A percentile compares a stretch with the other conserved stretches of the same genome.
Conservation (phyloP, 306 rosid species). For the Gynostemma pentaphyllum region DNA sequence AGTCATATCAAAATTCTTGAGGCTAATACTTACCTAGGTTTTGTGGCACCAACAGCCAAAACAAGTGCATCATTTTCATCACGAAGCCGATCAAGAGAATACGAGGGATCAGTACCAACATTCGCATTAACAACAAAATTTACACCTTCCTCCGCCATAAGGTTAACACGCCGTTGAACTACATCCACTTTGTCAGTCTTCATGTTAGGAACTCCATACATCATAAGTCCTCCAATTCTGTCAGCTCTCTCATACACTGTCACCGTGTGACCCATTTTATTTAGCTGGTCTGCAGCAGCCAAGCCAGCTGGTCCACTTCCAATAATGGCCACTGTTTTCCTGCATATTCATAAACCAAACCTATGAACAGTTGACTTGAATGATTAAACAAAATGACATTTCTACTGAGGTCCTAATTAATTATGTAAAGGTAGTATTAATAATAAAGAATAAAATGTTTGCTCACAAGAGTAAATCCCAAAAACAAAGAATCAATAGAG, state of each 20-base stretch:
- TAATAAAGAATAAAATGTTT: background rate
- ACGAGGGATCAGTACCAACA: conserved; percentile 62
- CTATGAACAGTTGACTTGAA: background rate
- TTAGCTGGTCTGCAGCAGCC: conserved; percentile 98
- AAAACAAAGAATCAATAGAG: background rate
- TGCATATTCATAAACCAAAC: conserved; percentile 22
- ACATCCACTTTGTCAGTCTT: conserved; percentile 62
- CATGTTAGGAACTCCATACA: conserved; percentile 99
- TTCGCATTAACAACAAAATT: conserved; percentile 72
- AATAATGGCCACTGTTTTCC: conserved; percentile 77
- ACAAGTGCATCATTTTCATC: conserved; percentile 75
- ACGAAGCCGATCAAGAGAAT: conserved; percentile 56
- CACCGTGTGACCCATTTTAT: conserved; percentile 77
- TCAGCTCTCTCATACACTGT: conserved; percentile 53
- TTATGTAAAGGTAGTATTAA: background rate
- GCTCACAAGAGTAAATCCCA: background rate
- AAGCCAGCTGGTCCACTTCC: conserved; percentile 98
- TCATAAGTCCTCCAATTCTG: conserved; percentile 87
- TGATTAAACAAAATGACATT: background rate
- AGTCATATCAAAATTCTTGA: background rate
- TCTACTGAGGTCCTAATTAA: background rate
- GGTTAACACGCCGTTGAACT: conserved; percentile 86
- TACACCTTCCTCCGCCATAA: conserved; percentile 82
- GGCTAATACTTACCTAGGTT: conserved; percentile 60
- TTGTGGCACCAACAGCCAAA: conserved; percentile 90